Conservation (phyloP, 2,329 filamentous ascomycete genomes). For the Aspergillus viridinutans region DNA sequence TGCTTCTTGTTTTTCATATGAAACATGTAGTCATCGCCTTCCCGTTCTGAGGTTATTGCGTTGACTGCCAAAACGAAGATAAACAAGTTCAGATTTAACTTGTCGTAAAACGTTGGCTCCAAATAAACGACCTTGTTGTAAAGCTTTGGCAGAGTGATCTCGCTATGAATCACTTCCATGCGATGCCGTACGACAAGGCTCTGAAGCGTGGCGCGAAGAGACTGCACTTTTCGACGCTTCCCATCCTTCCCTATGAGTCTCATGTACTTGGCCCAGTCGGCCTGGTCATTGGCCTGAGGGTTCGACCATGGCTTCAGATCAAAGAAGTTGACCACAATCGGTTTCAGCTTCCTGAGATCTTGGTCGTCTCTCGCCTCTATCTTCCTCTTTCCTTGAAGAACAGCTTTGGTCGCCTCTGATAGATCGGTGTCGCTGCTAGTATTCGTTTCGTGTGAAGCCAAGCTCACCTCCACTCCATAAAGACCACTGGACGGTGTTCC, state of each 20-base stretch:
- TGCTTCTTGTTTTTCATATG: slow-evolving; percentile 67
- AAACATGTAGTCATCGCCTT: slow-evolving; percentile 84
- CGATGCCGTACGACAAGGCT: slow-evolving; percentile 77
- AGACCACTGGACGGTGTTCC: slow-evolving; percentile 84
- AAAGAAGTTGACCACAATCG: slow-evolving; percentile 66
- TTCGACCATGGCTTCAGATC: slow-evolving; percentile 76
- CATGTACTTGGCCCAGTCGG: slow-evolving; percentile 71
- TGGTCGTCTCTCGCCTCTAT: slow-evolving; percentile 44
- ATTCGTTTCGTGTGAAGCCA: slow-evolving; percentile 41
- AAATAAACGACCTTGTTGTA: slow-evolving; percentile 68
- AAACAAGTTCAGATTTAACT: slow-evolving; percentile 77
- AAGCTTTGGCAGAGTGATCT: slow-evolving; percentile 66
- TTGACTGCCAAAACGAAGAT: slow-evolving; percentile 81
- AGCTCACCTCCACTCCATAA: slow-evolving; percentile 66
- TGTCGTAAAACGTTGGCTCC: slow-evolving; percentile 80
- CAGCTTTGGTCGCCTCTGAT: slow-evolving; percentile 26
- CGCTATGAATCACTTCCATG: slow-evolving; percentile 62
- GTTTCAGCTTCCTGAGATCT: slow-evolving; percentile 60
- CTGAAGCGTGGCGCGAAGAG: slow-evolving; percentile 65
- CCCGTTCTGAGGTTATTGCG: slow-evolving; percentile 79
- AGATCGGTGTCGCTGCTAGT: slow-evolving; percentile 30
- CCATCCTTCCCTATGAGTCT: slow-evolving; percentile 58
- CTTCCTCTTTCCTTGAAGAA: slow-evolving; percentile 31
- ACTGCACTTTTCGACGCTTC: slow-evolving; percentile 37
- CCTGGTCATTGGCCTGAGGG: slow-evolving; percentile 53